phyloP scores from a whole-genome alignment of 2,329 filamentous ascomycete genomes.

The Uncinocarpus reesii region DNA sequence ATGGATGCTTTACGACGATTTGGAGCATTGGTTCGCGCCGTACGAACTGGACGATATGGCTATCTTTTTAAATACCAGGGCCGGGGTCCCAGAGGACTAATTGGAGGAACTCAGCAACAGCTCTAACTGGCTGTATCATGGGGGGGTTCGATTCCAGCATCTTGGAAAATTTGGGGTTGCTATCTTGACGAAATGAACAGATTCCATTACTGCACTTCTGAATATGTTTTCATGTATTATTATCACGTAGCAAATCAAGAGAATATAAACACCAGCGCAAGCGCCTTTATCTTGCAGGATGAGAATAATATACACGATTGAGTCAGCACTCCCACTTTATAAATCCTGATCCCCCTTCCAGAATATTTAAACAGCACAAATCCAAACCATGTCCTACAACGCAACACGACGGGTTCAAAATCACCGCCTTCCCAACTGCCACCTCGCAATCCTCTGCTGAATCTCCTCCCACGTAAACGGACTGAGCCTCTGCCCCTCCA shows the following conservation, averaged over 20 bases:
- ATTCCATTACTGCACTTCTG: too few species aligned
- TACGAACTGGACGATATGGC: constrained; percentile 18
- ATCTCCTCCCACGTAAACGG: constrained; percentile 78
- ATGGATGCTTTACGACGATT: constrained; percentile 18
- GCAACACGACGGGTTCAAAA: background rate
- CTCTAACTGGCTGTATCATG: too few species aligned
- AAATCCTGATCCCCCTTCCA: too few species aligned
- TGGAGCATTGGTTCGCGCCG: constrained; percentile 17
- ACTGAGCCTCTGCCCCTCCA: constrained; percentile 56
- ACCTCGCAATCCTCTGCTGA: constrained; percentile 71
- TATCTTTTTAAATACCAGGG: constrained; percentile 15
- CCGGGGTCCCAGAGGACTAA: constrained; percentile 12
- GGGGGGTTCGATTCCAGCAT: too few species aligned
- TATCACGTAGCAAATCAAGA: too few species aligned
- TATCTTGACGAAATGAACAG: too few species aligned
- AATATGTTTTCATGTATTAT: too few species aligned
- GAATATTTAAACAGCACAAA: background rate
- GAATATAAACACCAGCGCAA: too few species aligned
- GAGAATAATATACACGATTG: too few species aligned
- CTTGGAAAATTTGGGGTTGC: too few species aligned
- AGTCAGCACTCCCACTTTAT: too few species aligned
- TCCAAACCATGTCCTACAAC: background rate
- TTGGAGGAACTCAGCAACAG: background rate
- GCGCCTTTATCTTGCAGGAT: too few species aligned
- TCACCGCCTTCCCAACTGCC: constrained; percentile 63